Evolutionary conservation across 306 rosid genomes (phyloP), one percentile per base, ranked within the genome.

Genomic region (Lotus japonicus): DNA sequence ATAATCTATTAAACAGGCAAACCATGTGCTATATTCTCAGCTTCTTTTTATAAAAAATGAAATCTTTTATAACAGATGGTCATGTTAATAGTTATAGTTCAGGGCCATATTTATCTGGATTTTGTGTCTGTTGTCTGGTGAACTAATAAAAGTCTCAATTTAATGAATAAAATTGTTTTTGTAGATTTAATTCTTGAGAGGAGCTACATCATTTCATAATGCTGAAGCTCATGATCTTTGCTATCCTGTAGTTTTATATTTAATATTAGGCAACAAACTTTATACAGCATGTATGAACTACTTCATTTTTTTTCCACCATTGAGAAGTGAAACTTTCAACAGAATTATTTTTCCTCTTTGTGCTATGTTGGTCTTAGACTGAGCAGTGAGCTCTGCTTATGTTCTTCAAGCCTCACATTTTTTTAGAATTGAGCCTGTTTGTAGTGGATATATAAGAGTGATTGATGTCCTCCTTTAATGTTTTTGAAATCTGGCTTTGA

Each of bases 401-500:
- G 14, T 68, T 44, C 66, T 48, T 44, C 26, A 46, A 38, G 11
- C 72, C 61, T 17, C 58, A 13, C 39, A 11, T 5, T 33, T 53
- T 56, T 7, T 7, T 48, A n/a, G 2, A 43, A 41, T 28, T 54
- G 11, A 62, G 45, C 56, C 23, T 36, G 60, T 58, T 13, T 74
- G 61, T 56, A 7, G 17, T 33, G 13, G 42, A 48, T 58, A 31
- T 31, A 31, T 31, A 31, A 31, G 36, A 31, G 36, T 56, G 12
- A n/a, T 33, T 18, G 49, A 48, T 58, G 54, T 56, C 53, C 72
- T 79, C 5, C 5, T 66, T 44, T 7, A n/a, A 36, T 26, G 59
- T 71, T 59, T 73, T 45, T n/a, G 21, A 51, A 33, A 44, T 57
- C 58, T 63, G 62, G 48, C 42, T 46, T 66, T 78, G 69, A 46